These are phyloP conservation scores for Aspergillus pseudoglaucus DNA, from an alignment of 2,329 filamentous ascomycete genomes.

Conservation along the genomic window DNA sequence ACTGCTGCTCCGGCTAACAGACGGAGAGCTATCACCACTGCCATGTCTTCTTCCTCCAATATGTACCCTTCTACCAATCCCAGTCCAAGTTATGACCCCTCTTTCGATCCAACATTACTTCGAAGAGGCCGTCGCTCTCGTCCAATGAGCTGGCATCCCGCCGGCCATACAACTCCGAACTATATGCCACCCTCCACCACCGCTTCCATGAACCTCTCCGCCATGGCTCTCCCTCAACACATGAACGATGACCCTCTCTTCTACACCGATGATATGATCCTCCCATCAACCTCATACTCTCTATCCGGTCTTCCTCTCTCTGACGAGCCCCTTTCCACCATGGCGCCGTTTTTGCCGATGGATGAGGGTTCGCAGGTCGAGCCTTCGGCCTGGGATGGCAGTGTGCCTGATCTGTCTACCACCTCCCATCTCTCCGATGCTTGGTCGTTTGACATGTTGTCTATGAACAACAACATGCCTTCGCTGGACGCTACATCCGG, in stretches of 20 bases:
- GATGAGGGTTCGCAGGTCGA: conserved; percentile 20
- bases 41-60: conserved; percentile 42
- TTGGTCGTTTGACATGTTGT: conserved; percentile 28
- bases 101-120: conserved; percentile 40
- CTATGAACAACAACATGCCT: conserved; percentile 26
- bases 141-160: conserved; percentile 71
- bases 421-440: conserved; percentile 21
- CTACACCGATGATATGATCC: not conserved
- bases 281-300: conserved; percentile 10
- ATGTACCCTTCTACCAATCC: conserved; percentile 33
- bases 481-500: conserved; percentile 23
- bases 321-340: conserved; percentile 14
- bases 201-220: conserved; percentile 12
- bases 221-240: conserved; percentile 14
- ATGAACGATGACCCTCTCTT: conserved; percentile 12
- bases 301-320: conserved; percentile 15
- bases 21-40: too few species aligned
- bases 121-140: conserved; percentile 41
- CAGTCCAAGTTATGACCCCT: conserved; percentile 26
- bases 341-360: conserved; percentile 16
- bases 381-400: conserved; percentile 20
- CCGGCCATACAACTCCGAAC: conserved; percentile 33
- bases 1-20: not conserved
- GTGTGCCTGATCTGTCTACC: conserved; percentile 11
- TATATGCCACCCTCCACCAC: conserved; percentile 9